Base-by-base conservation (phyloP, 768 basidiomycete species). In the Pleurotus tuber-regium region DNA sequence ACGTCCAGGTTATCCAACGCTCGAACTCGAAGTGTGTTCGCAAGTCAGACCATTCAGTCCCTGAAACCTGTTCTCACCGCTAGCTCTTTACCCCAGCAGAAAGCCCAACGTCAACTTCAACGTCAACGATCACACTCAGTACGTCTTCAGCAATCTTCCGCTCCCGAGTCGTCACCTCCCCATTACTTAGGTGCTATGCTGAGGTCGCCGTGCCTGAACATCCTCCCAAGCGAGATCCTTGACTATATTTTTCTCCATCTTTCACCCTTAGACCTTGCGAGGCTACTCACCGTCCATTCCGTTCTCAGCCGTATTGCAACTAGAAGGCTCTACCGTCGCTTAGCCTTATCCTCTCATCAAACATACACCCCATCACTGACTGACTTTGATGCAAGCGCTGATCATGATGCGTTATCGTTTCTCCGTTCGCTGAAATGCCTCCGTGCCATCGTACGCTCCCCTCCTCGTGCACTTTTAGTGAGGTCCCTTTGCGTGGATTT, bases 141-240 rank as follows among this genome's bases (percentile, higher is more conserved):
- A n/a, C n/a, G n/a, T n/a, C n/a, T n/a, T n/a, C n/a, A n/a, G n/a
- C n/a, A n/a, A n/a, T n/a, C n/a, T n/a, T n/a, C n/a, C n/a, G n/a
- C n/a, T n/a, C n/a, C n/a, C n/a, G n/a, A n/a, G n/a, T n/a, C n/a
- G n/a, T n/a, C n/a, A n/a, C n/a, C n/a, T n/a, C n/a, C n/a, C n/a
- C n/a, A n/a, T n/a, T n/a, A n/a, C n/a, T n/a, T n/a, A n/a, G n/a
- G n/a, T n/a, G n/a, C n/a, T n/a, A n/a, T n/a, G n/a, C n/a, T n/a
- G n/a, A n/a, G n/a, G n/a, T n/a, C n/a, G n/a, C n/a, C n/a, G n/a
- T n/a, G n/a, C n/a, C n/a, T n/a, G n/a, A n/a, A n/a, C n/a, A n/a
- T n/a, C n/a, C 47, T 50, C 9, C 49, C 49, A 14, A 7, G 23
- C 35, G 49, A 50, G 39, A 31, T 40, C 19, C 49, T 26, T n/a